Evolutionary conservation across 1,284 basidiomycete genomes (phyloP).

Genomic region (Apiotrichum veenhuisii): DNA sequence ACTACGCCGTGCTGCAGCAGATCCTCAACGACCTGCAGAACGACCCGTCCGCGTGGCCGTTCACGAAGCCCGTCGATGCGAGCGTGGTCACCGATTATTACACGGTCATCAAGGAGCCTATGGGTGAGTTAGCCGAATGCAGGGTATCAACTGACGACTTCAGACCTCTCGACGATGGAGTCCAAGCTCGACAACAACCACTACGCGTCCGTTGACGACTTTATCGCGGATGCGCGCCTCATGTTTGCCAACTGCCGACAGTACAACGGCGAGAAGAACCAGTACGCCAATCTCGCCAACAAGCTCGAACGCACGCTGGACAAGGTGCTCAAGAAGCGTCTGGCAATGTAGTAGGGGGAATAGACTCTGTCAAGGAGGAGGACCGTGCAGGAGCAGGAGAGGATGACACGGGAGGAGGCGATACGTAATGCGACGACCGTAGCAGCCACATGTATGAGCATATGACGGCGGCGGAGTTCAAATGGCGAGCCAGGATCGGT

Average conservation of each 20-base stretch:
- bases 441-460: no score
- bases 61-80: conserved; percentile 59
- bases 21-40: conserved; percentile 77
- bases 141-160: neutral
- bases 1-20: conserved; percentile 69
- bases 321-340: conserved; percentile 49
- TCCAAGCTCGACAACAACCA: conserved; percentile 75
- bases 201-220: conserved; percentile 72
- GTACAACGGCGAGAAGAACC: conserved; percentile 82
- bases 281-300: conserved; percentile 82
- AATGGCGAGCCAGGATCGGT: no score
- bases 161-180: conserved; percentile 90
- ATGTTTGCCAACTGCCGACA: conserved; percentile 87
- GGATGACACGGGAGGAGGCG: neutral
- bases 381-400: neutral
- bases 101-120: conserved; percentile 82
- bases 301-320: conserved; percentile 63
- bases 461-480: no score
- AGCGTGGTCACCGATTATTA: conserved; percentile 90
- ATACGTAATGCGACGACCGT: no score
- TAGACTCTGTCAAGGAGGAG: neutral
- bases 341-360: conserved; percentile 13
- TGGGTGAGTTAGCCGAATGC: conserved; percentile 63
- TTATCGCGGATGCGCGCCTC: conserved; percentile 74
- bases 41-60: conserved; percentile 80